Conservation (phyloP, 2,329 filamentous ascomycete species). For the Aphanoascus verrucosus region DNA sequence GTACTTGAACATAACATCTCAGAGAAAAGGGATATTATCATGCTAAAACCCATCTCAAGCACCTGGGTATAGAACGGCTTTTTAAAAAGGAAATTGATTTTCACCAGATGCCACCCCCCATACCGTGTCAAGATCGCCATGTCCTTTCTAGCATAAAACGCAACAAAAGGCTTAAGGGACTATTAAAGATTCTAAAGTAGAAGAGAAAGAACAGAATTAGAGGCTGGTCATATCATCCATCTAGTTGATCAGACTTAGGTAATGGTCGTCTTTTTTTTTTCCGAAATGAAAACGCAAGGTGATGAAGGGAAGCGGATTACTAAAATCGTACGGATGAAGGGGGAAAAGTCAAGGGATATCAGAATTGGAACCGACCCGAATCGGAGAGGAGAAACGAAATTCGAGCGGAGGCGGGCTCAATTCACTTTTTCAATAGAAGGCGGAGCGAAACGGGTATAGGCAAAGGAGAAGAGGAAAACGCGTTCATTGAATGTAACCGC, state of each 20-base stretch:
- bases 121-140: not conserved
- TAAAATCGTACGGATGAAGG: not conserved
- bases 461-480: not conserved
- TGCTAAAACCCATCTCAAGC: not conserved
- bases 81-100: not conserved
- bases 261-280: not conserved
- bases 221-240: not conserved
- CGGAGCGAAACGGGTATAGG: conserved; percentile 1
- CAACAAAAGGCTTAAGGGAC: not conserved
- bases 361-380: conserved; percentile 3
- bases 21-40: not conserved
- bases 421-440: not conserved
- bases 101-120: not conserved
- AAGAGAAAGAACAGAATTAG: not conserved
- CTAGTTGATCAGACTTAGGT: not conserved
- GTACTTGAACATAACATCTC: not conserved
- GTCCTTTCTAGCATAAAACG: not conserved
- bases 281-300: not conserved
- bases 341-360: not conserved
- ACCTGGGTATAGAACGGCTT: not conserved
- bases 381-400: not conserved
- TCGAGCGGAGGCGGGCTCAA: not conserved
- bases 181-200: not conserved
- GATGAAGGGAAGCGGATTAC: not conserved
- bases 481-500: not conserved